Evolutionary conservation across 495 filamentous ascomycete species (phyloP).

Genomic region (Aspergillus cristatus): DNA sequence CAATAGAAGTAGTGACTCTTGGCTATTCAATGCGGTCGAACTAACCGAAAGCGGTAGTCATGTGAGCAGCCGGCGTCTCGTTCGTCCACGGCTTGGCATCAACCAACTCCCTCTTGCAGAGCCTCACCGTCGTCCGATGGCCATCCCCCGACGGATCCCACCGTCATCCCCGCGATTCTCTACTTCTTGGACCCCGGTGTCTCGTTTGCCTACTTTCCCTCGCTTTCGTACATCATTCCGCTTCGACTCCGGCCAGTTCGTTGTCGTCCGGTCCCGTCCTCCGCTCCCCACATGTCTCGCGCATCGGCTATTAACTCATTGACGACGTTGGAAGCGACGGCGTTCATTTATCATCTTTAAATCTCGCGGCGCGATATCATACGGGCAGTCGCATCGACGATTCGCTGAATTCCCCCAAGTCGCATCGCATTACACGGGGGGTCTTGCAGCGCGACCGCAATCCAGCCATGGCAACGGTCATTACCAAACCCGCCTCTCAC

Average conservation of each 20-base stretch:
- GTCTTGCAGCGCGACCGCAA: slow-evolving; percentile 14
- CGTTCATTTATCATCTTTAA: slow-evolving; percentile 19
- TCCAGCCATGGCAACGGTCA: slow-evolving; percentile 46
- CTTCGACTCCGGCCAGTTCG: slow-evolving; percentile 22
- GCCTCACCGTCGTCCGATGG: slow-evolving; percentile 15
- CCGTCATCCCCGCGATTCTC: slow-evolving; percentile 11
- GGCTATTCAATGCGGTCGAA: no score
- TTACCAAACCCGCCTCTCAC: slow-evolving; percentile 47
- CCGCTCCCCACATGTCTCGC: slow-evolving; percentile 45
- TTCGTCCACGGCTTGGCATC: slow-evolving; percentile 35
- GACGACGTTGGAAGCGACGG: slow-evolving; percentile 29
- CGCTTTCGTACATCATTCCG: slow-evolving; percentile 14
- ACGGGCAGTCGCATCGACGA: slow-evolving; percentile 19
- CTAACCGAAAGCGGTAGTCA: slow-evolving; percentile 23
- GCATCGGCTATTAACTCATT: slow-evolving; percentile 35
- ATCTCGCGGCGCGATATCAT: slow-evolving; percentile 17
- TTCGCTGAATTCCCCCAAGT: slow-evolving; percentile 7
- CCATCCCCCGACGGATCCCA: slow-evolving; percentile 11
- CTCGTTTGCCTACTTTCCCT: slow-evolving; percentile 14
- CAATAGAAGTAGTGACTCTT: no score
- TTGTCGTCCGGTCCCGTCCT: slow-evolving; percentile 26
- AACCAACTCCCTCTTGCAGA: slow-evolving; percentile 27
- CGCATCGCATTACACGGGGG: slow-evolving; percentile 10
- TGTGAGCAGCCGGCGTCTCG: slow-evolving; percentile 23
- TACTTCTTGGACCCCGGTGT: slow-evolving; percentile 21